These are phyloP conservation scores for Symbiodinium natans DNA, from an alignment of 73 alveolate species.

Conservation along the genomic window DNA sequence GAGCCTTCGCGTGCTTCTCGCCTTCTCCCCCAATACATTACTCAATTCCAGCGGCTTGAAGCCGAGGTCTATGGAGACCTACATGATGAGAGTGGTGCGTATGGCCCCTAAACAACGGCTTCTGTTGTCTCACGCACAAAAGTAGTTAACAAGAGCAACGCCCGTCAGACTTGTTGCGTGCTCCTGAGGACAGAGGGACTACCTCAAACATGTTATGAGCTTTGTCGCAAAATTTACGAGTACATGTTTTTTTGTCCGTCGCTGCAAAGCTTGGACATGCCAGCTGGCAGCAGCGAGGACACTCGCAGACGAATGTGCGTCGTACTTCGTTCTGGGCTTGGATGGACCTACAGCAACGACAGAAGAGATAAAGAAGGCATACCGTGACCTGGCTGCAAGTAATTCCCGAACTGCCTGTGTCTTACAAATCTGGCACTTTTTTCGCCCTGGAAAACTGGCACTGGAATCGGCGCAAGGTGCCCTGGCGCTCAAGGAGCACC, in stretches of 20 bases:
- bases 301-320: conserved; percentile 62
- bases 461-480: conserved; percentile 14
- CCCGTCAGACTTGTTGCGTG: background rate
- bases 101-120: background rate
- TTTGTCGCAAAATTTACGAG: background rate
- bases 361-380: conserved; percentile 73
- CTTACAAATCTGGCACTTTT: background rate
- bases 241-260: background rate
- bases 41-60: background rate
- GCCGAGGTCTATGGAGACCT: conserved; percentile 65
- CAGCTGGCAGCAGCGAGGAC: background rate
- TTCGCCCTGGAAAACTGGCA: background rate
- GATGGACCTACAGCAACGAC: conserved; percentile 52
- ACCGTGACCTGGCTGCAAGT: conserved; percentile 26
- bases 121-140: too few relatives aligned
- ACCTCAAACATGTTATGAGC: conserved; percentile 44
- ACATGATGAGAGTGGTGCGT: conserved; percentile 90
- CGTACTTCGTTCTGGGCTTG: conserved; percentile 56
- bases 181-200: conserved; percentile 44
- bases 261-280: background rate
- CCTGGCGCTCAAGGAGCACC: conserved; percentile 76
- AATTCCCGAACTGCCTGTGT: background rate
- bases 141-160: background rate
- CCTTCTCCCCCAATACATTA: background rate
- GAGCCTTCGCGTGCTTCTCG: too few relatives aligned